Base-by-base conservation (phyloP, 2,329 filamentous ascomycete species). In the Beauveria scarabaeidicola region DNA sequence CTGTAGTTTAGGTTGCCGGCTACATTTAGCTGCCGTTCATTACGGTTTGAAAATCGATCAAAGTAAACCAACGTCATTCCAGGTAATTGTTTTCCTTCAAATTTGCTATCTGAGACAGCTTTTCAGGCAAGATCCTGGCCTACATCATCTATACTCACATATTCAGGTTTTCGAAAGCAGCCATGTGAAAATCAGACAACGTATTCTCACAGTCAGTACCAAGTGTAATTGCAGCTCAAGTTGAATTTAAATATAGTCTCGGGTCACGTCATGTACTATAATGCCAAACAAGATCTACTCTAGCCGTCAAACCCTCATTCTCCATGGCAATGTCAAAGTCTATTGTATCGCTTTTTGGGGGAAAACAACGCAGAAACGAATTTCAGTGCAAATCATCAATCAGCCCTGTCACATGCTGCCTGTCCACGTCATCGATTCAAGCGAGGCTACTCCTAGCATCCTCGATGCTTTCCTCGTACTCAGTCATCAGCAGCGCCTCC, bases 401-500 rank as follows among this genome's bases (percentile, higher is more conserved):
- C 11, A 40, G 41, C 32, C 44, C 19, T 57, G 13, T 17, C 19
- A 21, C 19, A 29, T 48, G 36, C 54, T 41, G 29, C 23, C 7
- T 15, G 15, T 40, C 27, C 32, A 41, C 11, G 17, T 21, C 25
- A 17, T 25, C 23, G 27, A 44, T 43, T 38, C 32, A 44, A 41
- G 58, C 41, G 13, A 32, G 6, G 43, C 17, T 54, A 44, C 58
- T 60, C 19, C 58, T 60, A 6, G 50, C 43, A 21, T 60, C 58
- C 21, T 69, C 66, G 3, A 72, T 66, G 55, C 74, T 77, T 58
- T 84, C 82, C 70, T 90, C 87, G 10, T 85, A 77, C 74, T 97
- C 92, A 0, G 89, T 90, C 77, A 92, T 76, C 56, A 86, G 82
- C 66, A 99, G 73, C 2, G 94, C 94, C 70, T 96, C 89, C 55